Base-by-base conservation (phyloP, 108 stramenopile species). In the Parietichytrium sp. region DNA sequence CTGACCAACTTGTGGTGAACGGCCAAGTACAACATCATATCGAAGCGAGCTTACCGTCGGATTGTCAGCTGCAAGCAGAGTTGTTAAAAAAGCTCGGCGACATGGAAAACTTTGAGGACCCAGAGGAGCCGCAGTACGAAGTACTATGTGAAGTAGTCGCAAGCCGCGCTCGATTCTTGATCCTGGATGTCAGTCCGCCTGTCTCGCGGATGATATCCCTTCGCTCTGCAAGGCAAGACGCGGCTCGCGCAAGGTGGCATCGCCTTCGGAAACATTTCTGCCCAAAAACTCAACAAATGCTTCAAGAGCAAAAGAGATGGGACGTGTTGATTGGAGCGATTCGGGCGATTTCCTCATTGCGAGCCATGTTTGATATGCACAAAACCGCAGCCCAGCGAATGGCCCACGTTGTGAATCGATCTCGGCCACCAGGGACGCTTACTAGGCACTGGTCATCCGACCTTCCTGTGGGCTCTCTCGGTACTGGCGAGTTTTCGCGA, bases 1-100 rank as follows among this genome's bases (percentile, higher is more conserved):
- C 61, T 10, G 61, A 72, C 45, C 61, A 72, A 42, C 61, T 72
- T 25, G 61, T 72, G 61, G 61, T 72, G 38, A 72, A 72, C 42
- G 61, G 61, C 15, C 61, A 72, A 38, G 61, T 72, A 10, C 61
- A 25, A 8, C 61, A 72, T 20, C 61, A 72, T 20, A 42, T 72
- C 20, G 61, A 72, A n/a, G 61, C 61, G 6, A 72, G 61, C 3
- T 20, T 72, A 10, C 61, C 61, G 23, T 33, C 36, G 13, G 61
- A 42, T 15, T 72, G 38, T 15, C 61, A 33, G 20, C 20, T 72
- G 12, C 61, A 42, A 6, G 20, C 6, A 15, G 45, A 38, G 20
- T 20, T 72, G 20, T 25, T 72, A 16, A 42, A 2, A 6, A 72
- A 72, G 20, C 36, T 72, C 0, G 33, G 38, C 6, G 6, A 8